A percentile compares a stretch with the other conserved stretches of the same genome.
Evolutionary conservation across 352 stramenopile species (phyloP).

Genomic region (Pythium sukuiense): DNA sequence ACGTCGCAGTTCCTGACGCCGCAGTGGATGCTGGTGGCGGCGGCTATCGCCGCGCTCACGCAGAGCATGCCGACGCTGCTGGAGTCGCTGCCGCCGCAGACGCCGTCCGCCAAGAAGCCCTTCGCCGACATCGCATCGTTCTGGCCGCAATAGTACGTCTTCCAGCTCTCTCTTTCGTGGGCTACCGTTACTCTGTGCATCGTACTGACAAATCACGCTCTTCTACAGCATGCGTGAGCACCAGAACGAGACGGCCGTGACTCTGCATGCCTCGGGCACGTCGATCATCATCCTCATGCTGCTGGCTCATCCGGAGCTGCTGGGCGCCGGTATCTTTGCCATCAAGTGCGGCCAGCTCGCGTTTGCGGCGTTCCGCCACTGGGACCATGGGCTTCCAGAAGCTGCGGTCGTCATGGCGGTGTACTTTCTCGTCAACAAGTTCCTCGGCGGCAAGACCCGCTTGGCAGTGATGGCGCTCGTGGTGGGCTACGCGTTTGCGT

Average conservation of each 20-base stretch:
- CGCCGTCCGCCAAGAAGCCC: slow-evolving; percentile 39
- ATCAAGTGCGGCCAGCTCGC: slow-evolving; percentile 43
- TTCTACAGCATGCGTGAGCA: slow-evolving; percentile 36
- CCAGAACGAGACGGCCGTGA: slow-evolving; percentile 46
- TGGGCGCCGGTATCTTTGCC: slow-evolving; percentile 28
- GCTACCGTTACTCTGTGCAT: not conserved
- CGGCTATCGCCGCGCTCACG: slow-evolving; percentile 33
- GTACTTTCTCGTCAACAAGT: slow-evolving; percentile 37
- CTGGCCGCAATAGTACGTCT: slow-evolving; percentile 46
- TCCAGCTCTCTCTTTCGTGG: not conserved
- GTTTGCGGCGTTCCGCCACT: slow-evolving; percentile 38
- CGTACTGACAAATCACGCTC: too few relatives aligned
- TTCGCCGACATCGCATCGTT: slow-evolving; percentile 42
- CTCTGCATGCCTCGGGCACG: slow-evolving; percentile 43
- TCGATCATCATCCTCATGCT: slow-evolving; percentile 38
- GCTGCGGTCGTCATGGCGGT: slow-evolving; percentile 29
- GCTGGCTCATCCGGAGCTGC: slow-evolving; percentile 40
- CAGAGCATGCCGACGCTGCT: slow-evolving; percentile 28
- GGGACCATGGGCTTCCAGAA: slow-evolving; percentile 39
- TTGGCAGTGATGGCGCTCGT: slow-evolving; percentile 27
- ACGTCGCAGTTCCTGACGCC: slow-evolving; percentile 29
- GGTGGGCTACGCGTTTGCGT: slow-evolving; percentile 61
- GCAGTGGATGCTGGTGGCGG: slow-evolving; percentile 35
- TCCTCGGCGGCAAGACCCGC: slow-evolving; percentile 32
- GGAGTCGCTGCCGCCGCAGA: slow-evolving; percentile 15